Evolutionary conservation across 1,284 basidiomycete species (phyloP), one percentile per base, ranked within the genome.

Genomic region (Kalmanozyma brasiliensis): DNA sequence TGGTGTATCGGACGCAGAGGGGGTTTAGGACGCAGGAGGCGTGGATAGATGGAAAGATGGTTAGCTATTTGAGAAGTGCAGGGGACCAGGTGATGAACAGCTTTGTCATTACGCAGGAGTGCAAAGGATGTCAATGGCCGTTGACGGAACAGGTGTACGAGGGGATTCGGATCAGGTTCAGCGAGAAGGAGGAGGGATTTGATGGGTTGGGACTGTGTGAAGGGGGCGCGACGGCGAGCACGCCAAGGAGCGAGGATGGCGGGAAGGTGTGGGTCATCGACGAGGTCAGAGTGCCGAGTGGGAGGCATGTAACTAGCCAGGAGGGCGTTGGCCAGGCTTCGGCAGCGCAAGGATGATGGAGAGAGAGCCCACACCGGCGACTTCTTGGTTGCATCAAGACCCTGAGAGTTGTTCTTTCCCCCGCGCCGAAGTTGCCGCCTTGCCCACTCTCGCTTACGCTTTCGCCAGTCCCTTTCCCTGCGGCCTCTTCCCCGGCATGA

Each of bases 41-140:
- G 0, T 70, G 67, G 67, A 57, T 65, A 37, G 49, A 63, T 24
- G 56, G 56, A 6, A 63, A 49, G 30, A 69, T 69, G 66, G 48
- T 69, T 23, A 60, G 52, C 30, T 69, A 63, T 32, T 41, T 69
- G 3, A 14, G 66, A 7, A 45, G 38, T 1, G 60, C 66, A 4
- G 66, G 66, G 1, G 60, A 69, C 29, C 66, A 69, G 56, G 34
- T 63, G 30, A 69, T 69, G 66, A 69, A 69, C 23, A 63, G 60
- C 30, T 69, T 69, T 32, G 66, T 69, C 7, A 69, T 69, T 22
- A 69, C 66, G 9, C 66, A 69, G 42, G 66, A 69, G 56, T 69
- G 66, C 23, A 69, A 69, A 33, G 32, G 34, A 0, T 69, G 66
- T 33, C 32, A 29, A 2, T 69, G 66, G 66, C 66, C 66, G 8